Evolutionary conservation across 2,329 filamentous ascomycete genomes (phyloP), one percentile per base, ranked within the genome.

Genomic region (Cladosporium sp.): DNA sequence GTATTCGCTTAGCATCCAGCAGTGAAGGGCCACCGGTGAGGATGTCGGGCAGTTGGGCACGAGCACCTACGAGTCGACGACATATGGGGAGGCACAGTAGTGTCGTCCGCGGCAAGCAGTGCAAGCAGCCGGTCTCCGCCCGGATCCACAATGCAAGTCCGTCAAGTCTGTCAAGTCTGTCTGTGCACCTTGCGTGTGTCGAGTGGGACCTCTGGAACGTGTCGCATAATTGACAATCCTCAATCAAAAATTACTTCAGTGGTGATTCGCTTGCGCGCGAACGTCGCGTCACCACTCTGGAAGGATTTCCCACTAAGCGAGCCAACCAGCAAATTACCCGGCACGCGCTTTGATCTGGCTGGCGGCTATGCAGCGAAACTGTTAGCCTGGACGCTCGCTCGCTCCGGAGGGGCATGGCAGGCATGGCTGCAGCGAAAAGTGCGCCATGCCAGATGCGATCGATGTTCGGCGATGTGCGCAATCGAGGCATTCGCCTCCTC

Each of bases 281-380:
- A 46, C n/a, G 36, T 57, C 54, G 54, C 54, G 54, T 57, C 54
- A 57, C 54, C n/a, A n/a, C 18, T 32, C 51, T 23, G 11, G 51
- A 32, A 54, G 51, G 30, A 57, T 39, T 57, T 36, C 21, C 54
- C 39, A 46, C 23, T 39, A 46, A 58, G 34, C 56, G 56, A 58
- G 56, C 56, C 34, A 58, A 58, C n/a, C 36, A 58, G 56, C 34
- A 46, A 58, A 46, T 58, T 58, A 58, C 56, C 56, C 56, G 36
- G 23, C 32, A 39, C 32, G 56, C 34, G 36, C 34, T 58, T 36
- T 23, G 14, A 39, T 57, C 21, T 32, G 54, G 30, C 32, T 39
- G 54, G 54, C 54, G 54, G 54, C 23, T 57, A 57, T 39, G 28
- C 21, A 36, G 54, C 54, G 48, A 26, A 26, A 57, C 39, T 57